phyloP scores from a whole-genome alignment of 208 protist species.

The Acanthamoeba polyphaga region DNA sequence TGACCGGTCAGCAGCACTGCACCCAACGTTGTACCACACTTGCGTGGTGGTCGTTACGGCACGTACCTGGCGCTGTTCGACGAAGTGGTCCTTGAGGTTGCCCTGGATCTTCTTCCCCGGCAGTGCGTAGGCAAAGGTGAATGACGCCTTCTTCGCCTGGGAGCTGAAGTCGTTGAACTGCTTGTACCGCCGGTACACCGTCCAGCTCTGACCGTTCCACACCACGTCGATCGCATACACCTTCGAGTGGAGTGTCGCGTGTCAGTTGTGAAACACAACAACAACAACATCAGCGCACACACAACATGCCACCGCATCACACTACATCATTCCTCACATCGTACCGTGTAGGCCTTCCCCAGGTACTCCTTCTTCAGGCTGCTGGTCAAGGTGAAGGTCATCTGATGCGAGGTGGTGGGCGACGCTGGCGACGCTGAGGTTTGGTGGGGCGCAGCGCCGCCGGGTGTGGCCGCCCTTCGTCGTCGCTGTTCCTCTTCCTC shows the following conservation, averaged over 20 bases:
- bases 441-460: neutral
- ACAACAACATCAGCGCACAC: neutral
- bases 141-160: slow-evolving; percentile 33
- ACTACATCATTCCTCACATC: neutral
- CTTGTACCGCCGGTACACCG: slow-evolving; percentile 41
- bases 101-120: slow-evolving; percentile 36
- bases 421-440: neutral
- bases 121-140: slow-evolving; percentile 19
- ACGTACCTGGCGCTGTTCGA: slow-evolving; percentile 41
- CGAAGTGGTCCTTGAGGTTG: slow-evolving; percentile 51
- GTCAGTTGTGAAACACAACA: too few relatives aligned
- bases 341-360: slow-evolving; percentile 30
- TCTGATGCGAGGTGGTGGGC: neutral
- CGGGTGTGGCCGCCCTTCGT: neutral
- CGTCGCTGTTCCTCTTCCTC: slow-evolving; percentile 5
- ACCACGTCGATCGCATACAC: neutral
- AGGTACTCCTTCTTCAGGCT: slow-evolving; percentile 12
- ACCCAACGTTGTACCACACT: too few relatives aligned
- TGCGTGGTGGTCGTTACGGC: too few relatives aligned
- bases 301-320: neutral
- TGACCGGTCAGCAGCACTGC: neutral
- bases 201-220: slow-evolving; percentile 23
- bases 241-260: neutral
- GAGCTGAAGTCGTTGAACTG: slow-evolving; percentile 39
- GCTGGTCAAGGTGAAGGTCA: neutral